phyloP scores from a whole-genome alignment of 176 grass and related monocot species.

The Musa beccarii region DNA sequence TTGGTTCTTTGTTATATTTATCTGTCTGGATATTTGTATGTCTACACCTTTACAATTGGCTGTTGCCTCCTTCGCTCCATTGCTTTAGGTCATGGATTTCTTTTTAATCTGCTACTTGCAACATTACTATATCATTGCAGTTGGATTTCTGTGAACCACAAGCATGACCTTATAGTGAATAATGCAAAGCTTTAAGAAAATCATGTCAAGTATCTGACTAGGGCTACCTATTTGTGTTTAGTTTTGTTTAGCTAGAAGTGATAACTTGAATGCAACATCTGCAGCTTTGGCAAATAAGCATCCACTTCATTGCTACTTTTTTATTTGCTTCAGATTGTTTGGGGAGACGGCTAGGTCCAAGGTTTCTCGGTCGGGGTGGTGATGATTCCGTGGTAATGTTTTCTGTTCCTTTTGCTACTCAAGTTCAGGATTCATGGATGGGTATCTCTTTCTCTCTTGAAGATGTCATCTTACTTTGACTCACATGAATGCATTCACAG shows the following conservation, averaged over 20 bases:
- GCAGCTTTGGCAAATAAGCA: not conserved
- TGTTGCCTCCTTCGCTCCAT: not conserved
- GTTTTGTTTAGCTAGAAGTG: not conserved
- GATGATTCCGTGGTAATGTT: slow-evolving; percentile 2
- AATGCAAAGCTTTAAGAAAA: not conserved
- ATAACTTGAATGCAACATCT: not conserved
- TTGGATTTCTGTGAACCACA: not conserved
- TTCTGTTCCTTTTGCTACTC: slow-evolving; percentile 1
- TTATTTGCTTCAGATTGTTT: slow-evolving; percentile 8
- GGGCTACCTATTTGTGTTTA: not conserved
- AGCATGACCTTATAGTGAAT: not conserved
- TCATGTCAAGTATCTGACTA: not conserved
- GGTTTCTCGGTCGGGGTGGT: slow-evolving; percentile 8
- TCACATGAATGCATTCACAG: slow-evolving; percentile 33
- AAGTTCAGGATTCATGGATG: not conserved
- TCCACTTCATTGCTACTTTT: not conserved
- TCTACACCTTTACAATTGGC: not conserved
- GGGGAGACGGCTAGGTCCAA: slow-evolving; percentile 6
- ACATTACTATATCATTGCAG: not conserved
- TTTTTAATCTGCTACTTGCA: not conserved
- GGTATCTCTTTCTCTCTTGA: slow-evolving; percentile 3
- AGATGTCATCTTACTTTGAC: slow-evolving; percentile 17
- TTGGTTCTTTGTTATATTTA: not conserved
- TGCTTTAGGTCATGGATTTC: not conserved
- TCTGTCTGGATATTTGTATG: not conserved